These are phyloP conservation scores for Lachnellula hyalina DNA, from an alignment of 2,329 filamentous ascomycete genomes.

Conservation along the genomic window DNA sequence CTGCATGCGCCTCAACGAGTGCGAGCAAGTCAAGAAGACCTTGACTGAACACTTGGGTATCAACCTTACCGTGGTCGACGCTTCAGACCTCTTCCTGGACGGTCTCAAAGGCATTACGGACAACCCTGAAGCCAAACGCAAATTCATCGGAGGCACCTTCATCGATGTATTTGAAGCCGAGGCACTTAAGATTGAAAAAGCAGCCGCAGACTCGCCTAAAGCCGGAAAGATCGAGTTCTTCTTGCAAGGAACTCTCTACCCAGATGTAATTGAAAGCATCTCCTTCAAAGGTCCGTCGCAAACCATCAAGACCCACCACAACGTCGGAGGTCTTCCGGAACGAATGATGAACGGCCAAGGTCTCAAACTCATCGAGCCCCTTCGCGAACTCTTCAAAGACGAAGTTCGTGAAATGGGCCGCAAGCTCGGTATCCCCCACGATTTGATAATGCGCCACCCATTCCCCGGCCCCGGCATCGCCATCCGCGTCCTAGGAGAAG, in stretches of 20 bases:
- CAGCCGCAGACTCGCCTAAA: conserved; percentile 58
- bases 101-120: conserved; percentile 70
- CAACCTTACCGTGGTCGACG: conserved; percentile 84
- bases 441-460: conserved; percentile 74
- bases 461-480: conserved; percentile 70
- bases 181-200: conserved; percentile 67
- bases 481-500: conserved; percentile 72
- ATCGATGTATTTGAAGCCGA: conserved; percentile 81
- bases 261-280: conserved; percentile 54
- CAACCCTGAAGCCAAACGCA: conserved; percentile 79
- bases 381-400: conserved; percentile 78
- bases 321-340: conserved; percentile 60
- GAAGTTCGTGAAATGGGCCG: conserved; percentile 68
- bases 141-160: conserved; percentile 77
- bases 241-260: conserved; percentile 73
- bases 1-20: conserved; percentile 80
- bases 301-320: conserved; percentile 72
- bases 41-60: conserved; percentile 77
- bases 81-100: conserved; percentile 68
- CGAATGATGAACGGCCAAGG: conserved; percentile 46
- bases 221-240: conserved; percentile 81
- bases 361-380: conserved; percentile 70
- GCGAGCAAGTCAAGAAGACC: conserved; percentile 72
- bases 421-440: conserved; percentile 63
- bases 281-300: conserved; percentile 67